Conservation (phyloP, 495 filamentous ascomycete species). For the Penicillium longicatenatum region DNA sequence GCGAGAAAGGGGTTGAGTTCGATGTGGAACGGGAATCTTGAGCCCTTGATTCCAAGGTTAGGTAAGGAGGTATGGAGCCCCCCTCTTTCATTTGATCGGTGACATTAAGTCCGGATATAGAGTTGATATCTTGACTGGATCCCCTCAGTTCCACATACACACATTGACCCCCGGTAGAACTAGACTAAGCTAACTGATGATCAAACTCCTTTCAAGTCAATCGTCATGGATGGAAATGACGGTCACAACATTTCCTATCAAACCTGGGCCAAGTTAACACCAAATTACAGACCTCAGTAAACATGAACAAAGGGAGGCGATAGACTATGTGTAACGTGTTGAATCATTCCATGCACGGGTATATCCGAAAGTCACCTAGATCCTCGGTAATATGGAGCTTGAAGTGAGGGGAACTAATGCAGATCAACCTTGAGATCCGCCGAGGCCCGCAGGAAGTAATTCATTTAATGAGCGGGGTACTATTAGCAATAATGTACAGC, state of each 20-base stretch:
- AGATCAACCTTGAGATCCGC: background rate
- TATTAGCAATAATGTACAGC: background rate
- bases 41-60: too few species aligned
- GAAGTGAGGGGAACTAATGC: slow-evolving; percentile 2
- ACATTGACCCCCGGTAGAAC: too few species aligned
- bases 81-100: too few species aligned
- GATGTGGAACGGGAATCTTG: background rate
- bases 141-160: too few species aligned
- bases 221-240: too few species aligned
- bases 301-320: background rate
- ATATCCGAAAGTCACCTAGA: background rate
- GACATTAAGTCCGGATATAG: too few species aligned
- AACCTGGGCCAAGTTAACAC: background rate
- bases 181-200: too few species aligned
- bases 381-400: background rate
- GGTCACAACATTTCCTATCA: background rate
- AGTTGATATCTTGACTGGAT: too few species aligned
- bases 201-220: too few species aligned
- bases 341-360: background rate
- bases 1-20: background rate
- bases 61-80: too few species aligned
- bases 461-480: background rate
- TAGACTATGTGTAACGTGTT: background rate
- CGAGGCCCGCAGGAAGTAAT: background rate
- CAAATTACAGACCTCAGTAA: background rate